Evolutionary conservation across 208 protist species (phyloP).

Genomic region (Wallacemonas collosoma): DNA sequence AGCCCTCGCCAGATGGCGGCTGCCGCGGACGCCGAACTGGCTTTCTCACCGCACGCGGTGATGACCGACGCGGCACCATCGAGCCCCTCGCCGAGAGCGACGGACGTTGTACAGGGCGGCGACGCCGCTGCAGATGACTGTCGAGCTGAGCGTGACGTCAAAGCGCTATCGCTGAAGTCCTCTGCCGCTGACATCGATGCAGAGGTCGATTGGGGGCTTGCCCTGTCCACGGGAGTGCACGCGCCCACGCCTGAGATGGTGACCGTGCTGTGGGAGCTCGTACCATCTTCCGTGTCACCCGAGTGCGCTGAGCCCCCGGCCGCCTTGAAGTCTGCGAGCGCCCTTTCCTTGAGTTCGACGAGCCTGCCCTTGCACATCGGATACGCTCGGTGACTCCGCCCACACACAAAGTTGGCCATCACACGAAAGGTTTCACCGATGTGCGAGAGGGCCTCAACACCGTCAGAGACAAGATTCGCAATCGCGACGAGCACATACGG

Average conservation of each 20-base stretch:
- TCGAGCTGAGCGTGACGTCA: no score
- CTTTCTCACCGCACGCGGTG: no score
- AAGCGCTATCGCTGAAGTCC: slow-evolving; percentile 1
- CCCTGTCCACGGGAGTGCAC: background rate
- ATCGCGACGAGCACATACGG: slow-evolving; percentile 54
- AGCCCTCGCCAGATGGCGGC: background rate
- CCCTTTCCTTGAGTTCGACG: slow-evolving; percentile 19
- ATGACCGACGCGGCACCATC: no score
- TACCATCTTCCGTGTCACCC: slow-evolving; percentile 14
- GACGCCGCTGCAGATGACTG: no score
- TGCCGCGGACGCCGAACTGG: background rate
- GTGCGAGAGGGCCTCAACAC: slow-evolving; percentile 50
- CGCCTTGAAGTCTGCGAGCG: background rate
- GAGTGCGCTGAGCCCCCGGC: background rate
- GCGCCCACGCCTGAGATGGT: background rate
- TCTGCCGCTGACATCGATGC: slow-evolving; percentile 1
- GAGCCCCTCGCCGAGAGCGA: background rate
- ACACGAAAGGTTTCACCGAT: slow-evolving; percentile 59
- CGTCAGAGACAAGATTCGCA: slow-evolving; percentile 50
- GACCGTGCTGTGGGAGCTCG: background rate
- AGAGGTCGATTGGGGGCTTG: background rate
- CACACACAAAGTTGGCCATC: slow-evolving; percentile 59
- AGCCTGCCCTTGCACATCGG: slow-evolving; percentile 36
- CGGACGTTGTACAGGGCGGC: background rate
- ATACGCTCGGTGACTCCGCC: slow-evolving; percentile 73